phyloP scores from a whole-genome alignment of 1,284 basidiomycete genomes.

The Blastosporella zonata region DNA sequence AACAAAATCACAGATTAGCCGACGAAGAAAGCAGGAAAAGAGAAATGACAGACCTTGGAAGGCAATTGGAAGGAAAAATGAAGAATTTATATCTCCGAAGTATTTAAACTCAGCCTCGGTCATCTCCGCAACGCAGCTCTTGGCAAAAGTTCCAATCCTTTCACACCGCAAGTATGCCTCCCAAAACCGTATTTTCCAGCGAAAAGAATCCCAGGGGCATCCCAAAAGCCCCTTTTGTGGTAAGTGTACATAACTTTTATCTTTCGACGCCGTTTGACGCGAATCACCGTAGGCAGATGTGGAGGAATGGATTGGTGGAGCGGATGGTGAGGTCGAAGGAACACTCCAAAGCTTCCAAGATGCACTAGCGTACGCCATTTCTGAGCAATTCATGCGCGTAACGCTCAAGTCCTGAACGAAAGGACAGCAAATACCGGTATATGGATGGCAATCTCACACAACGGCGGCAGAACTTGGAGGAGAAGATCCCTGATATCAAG shows the following conservation, averaged over 20 bases:
- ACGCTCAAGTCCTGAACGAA: constrained; percentile 27
- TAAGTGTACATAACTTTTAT: constrained; percentile 41
- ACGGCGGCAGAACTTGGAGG: constrained; percentile 77
- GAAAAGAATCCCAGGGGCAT: constrained; percentile 88
- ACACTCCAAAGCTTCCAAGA: constrained; percentile 87
- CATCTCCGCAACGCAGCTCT: constrained; percentile 20
- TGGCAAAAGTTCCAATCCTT: neutral
- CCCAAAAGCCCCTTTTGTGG: constrained; percentile 93
- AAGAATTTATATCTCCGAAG: neutral
- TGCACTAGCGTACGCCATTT: constrained; percentile 76
- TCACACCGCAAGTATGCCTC: constrained; percentile 30
- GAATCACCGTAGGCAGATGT: constrained; percentile 56
- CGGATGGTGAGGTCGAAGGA: constrained; percentile 77
- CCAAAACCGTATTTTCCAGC: constrained; percentile 39
- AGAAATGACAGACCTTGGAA: no score
- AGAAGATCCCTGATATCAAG: constrained; percentile 96
- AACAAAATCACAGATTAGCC: no score
- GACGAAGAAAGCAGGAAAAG: no score
- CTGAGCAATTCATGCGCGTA: constrained; percentile 4
- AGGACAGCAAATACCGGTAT: constrained; percentile 92
- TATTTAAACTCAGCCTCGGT: constrained; percentile 23
- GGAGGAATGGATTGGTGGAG: constrained; percentile 81
- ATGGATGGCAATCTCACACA: constrained; percentile 91
- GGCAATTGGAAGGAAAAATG: no score
- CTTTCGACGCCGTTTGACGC: neutral